A percentile compares a stretch with the other conserved stretches of the same genome.
These are phyloP conservation scores for Arctostaphylos glauca DNA, from an alignment of 148 eudicot species.

Conservation along the genomic window DNA sequence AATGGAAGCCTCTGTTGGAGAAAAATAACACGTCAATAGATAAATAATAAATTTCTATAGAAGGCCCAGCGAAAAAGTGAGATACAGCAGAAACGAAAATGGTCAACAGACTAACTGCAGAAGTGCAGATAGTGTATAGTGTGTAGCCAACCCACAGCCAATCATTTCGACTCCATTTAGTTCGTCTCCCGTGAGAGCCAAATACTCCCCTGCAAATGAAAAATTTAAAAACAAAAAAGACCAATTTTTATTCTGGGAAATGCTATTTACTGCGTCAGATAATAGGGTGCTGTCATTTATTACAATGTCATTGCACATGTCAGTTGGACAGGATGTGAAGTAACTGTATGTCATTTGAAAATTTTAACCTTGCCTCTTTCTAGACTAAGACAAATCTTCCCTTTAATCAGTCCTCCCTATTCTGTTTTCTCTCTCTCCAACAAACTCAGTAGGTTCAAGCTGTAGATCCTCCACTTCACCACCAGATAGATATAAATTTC, in stretches of 20 bases:
- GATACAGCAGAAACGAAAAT: constrained; percentile 5
- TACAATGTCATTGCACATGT: background rate
- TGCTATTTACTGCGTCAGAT: background rate
- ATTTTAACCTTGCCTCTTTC: too few species aligned
- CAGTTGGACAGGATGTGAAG: too few species aligned
- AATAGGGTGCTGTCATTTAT: background rate
- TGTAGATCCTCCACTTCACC: too few species aligned
- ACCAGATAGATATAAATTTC: too few species aligned
- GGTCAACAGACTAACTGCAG: constrained; percentile 43
- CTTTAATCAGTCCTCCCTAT: too few species aligned
- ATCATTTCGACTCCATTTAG: constrained; percentile 85
- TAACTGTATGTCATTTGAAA: too few species aligned
- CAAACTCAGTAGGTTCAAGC: too few species aligned
- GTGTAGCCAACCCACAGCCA: constrained; percentile 93
- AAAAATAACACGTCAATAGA: background rate
- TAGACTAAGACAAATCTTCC: too few species aligned
- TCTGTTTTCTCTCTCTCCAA: too few species aligned
- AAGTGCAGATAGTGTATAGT: constrained; percentile 54
- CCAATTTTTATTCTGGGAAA: background rate
- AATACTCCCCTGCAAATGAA: constrained; percentile 67
- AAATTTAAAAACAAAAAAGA: background rate
- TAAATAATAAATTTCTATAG: background rate
- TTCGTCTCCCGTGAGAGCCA: constrained; percentile 75
- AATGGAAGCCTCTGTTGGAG: constrained; percentile 64
- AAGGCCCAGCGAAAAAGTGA: background rate